Base-by-base conservation (phyloP, 2,329 filamentous ascomycete species). In the Beauveria medogensis region DNA sequence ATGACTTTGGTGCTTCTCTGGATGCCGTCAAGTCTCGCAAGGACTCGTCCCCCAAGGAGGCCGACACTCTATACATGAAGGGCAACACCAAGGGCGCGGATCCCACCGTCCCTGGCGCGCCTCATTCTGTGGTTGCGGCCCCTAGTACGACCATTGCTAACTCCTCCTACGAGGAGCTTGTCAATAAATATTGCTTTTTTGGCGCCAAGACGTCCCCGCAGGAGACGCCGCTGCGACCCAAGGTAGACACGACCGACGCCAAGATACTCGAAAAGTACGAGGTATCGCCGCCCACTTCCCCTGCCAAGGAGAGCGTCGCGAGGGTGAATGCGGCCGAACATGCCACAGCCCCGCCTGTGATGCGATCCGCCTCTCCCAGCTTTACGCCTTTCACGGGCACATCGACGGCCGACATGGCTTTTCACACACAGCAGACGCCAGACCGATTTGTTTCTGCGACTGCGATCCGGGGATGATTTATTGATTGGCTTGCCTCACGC, bases 141-240 rank as follows among this genome's bases (percentile, higher is more conserved):
- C 69, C 74, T 59, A 70, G 74, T 63, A 76, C 76, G 61, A 72
- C 84, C 74, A 70, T 96, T 66, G 85, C 92, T 63, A 95, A 92
- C 65, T 87, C 91, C 63, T 92, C 93, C 63, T 97, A 99, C 74
- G 91, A 95, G 77, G 94, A 99, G 77, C 84, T 99, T 66, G 89
- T 99, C 75, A 92, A 96, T 80, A 97, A 96, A 80, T 99, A 96
- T 82, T 99, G 94, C 83, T 99, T 97, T 85, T 87, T 86, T 78
- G 82, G 83, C 65, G 84, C 83, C 20, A 84, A 84, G 70, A 3
- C 50, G 1, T 60, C 57, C 1, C 51, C 43, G 4, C n/a, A 24
- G 20, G 58, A 48, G 43, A 55, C 50, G 28, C 50, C 50, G 14
- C 18, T 6, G 20, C 47, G 20, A 22, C 55, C 55, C 55, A 57